These are phyloP conservation scores for Gossypium raimondii DNA, from an alignment of 345 rosid genomes.

Conservation along the genomic window DNA sequence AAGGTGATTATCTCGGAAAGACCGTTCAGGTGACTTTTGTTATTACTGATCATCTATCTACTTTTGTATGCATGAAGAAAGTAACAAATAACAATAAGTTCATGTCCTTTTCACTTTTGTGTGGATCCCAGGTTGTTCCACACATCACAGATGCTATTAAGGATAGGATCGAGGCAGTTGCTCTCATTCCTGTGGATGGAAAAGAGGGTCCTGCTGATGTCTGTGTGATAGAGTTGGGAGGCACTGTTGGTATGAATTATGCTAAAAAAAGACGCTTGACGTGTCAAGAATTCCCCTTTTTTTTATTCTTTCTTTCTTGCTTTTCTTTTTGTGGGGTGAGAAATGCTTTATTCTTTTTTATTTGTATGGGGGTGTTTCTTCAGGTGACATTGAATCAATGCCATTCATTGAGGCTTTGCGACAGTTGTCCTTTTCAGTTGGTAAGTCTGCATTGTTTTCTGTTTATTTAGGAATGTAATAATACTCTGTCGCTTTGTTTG, in stretches of 20 bases:
- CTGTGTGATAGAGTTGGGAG: constrained; percentile 98
- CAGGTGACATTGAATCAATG: constrained; percentile 98
- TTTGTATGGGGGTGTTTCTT: constrained; percentile 4
- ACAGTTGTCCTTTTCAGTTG: constrained; percentile 86
- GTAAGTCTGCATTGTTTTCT: constrained; percentile 37
- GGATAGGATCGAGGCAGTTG: constrained; percentile 76
- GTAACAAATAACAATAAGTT: neutral
- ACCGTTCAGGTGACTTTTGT: constrained; percentile 70
- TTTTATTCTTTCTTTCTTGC: neutral
- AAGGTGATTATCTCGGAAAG: constrained; percentile 89
- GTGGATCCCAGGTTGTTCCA: constrained; percentile 73
- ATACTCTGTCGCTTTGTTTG: neutral
- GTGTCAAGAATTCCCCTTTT: neutral
- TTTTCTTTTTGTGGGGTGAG: neutral
- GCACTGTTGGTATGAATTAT: constrained; percentile 82
- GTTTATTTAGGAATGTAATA: neutral
- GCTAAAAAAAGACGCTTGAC: neutral
- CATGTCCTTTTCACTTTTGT: constrained; percentile 10
- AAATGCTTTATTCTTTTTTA: constrained; percentile 10
- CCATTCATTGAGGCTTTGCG: constrained; percentile 97
- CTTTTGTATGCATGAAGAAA: constrained; percentile 7
- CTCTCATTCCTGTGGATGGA: constrained; percentile 89
- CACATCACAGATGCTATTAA: constrained; percentile 93
- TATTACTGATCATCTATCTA: neutral
- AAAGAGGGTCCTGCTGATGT: constrained; percentile 81